A percentile compares a stretch with the other conserved stretches of the same genome.
Conservation (phyloP, 805 yeast species). For the Teunomyces gatunensis region DNA sequence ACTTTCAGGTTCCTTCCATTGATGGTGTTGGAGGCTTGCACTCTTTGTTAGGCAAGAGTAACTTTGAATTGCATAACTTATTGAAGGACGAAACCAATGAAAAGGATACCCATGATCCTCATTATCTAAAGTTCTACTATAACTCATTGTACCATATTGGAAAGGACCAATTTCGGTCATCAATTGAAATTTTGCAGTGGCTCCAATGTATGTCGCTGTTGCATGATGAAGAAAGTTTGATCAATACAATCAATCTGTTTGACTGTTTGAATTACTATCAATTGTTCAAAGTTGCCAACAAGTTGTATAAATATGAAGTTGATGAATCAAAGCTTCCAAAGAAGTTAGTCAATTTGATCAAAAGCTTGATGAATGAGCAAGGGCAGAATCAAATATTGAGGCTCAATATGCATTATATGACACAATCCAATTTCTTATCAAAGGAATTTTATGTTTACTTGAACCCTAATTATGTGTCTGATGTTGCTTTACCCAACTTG, state of each 20-base stretch:
- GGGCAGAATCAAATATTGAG: slow-evolving; percentile 35
- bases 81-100: slow-evolving; percentile 17
- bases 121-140: slow-evolving; percentile 58
- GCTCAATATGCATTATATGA: slow-evolving; percentile 34
- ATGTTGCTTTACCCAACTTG: slow-evolving; percentile 67
- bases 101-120: slow-evolving; percentile 36
- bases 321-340: slow-evolving; percentile 67
- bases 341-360: slow-evolving; percentile 25
- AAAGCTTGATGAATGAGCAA: slow-evolving; percentile 31
- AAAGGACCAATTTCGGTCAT: slow-evolving; percentile 63
- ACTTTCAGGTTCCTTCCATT: slow-evolving; percentile 41
- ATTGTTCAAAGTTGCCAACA: slow-evolving; percentile 58
- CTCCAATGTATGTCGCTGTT: slow-evolving; percentile 79
- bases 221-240: slow-evolving; percentile 60
- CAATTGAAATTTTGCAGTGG: slow-evolving; percentile 84
- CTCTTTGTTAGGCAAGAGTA: slow-evolving; percentile 13
- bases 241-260: slow-evolving; percentile 51
- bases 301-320: slow-evolving; percentile 80
- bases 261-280: slow-evolving; percentile 66
- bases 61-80: slow-evolving; percentile 20
- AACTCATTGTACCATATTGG: slow-evolving; percentile 65
- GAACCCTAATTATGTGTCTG: slow-evolving; percentile 52
- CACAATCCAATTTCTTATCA: slow-evolving; percentile 36
- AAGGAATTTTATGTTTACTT: slow-evolving; percentile 46
- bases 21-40: slow-evolving; percentile 30